Evolutionary conservation across 805 yeast species (phyloP).

Genomic region (Candida endomychidarum): DNA sequence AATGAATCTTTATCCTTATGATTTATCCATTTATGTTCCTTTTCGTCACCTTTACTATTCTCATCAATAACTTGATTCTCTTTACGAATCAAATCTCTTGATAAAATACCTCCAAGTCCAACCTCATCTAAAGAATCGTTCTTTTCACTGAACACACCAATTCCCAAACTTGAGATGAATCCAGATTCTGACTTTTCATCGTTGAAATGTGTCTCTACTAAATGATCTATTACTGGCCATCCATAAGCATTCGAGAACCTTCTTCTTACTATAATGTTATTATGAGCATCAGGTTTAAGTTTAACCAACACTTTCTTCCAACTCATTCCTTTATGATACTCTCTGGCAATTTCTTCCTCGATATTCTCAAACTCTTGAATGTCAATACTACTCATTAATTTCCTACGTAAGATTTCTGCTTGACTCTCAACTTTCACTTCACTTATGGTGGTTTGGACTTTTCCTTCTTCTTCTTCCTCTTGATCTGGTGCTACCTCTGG

Average conservation of each 20-base stretch:
- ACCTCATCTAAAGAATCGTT: constrained; percentile 27
- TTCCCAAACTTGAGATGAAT: constrained; percentile 1
- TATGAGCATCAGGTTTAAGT: constrained; percentile 91
- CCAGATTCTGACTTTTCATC: constrained; percentile 17
- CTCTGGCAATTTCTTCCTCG: constrained; percentile 83
- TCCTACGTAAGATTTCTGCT: constrained; percentile 14
- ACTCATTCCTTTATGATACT: constrained; percentile 77
- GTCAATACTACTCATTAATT: constrained; percentile 26
- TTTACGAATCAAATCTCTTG: constrained; percentile 35
- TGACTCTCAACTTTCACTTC: constrained; percentile 7
- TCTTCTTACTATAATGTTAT: constrained; percentile 85
- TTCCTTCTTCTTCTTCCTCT: not conserved
- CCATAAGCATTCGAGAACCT: constrained; percentile 92
- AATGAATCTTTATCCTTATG: constrained; percentile 36
- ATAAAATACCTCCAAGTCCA: constrained; percentile 27
- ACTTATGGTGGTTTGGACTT: not conserved
- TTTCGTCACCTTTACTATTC: not conserved
- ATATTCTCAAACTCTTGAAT: constrained; percentile 41
- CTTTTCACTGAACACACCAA: constrained; percentile 4
- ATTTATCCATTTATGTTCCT: constrained; percentile 54
- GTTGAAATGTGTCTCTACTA: constrained; percentile 65
- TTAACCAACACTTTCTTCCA: constrained; percentile 93
- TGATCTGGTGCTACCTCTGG: no score
- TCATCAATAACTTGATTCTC: constrained; percentile 37
- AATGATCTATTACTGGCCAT: constrained; percentile 87